phyloP scores from a whole-genome alignment of 768 basidiomycete species.

The Leccinum boreale region DNA sequence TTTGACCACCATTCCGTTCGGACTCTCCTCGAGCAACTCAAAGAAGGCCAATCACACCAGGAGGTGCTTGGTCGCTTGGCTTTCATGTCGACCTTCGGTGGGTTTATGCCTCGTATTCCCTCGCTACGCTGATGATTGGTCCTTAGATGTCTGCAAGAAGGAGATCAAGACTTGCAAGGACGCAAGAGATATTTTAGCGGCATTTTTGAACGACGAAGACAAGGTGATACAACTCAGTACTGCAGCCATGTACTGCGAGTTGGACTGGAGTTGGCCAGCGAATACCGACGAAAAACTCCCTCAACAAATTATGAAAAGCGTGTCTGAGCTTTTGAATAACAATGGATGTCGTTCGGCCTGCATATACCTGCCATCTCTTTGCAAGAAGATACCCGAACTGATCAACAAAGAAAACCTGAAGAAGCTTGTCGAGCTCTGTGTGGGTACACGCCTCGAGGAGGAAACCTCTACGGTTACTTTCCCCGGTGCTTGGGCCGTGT shows the following conservation, averaged over 20 bases:
- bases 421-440: conserved; percentile 17
- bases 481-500: conserved; percentile 22
- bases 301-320: conserved; percentile 5
- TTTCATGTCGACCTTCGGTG: conserved; percentile 29
- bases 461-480: conserved; percentile 17
- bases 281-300: neutral
- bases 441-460: conserved; percentile 13
- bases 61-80: conserved; percentile 24
- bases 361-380: conserved; percentile 28
- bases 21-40: conserved; percentile 17
- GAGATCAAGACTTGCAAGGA: conserved; percentile 5
- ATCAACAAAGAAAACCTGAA: conserved; percentile 17
- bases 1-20: conserved; percentile 20
- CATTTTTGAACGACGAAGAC: neutral
- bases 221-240: conserved; percentile 22
- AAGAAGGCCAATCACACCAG: conserved; percentile 9
- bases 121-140: neutral
- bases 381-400: conserved; percentile 14
- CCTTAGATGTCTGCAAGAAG: conserved; percentile 3
- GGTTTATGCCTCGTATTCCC: neutral
- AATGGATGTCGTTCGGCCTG: conserved; percentile 19
- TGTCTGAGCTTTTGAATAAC: conserved; percentile 14
- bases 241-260: conserved; percentile 23
- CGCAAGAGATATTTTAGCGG: conserved; percentile 6
- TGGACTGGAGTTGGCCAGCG: conserved; percentile 20